A percentile compares a stretch with the other conserved stretches of the same genome.
Conservation (phyloP, 805 yeast genomes). For the Lachancea nothofagi region DNA sequence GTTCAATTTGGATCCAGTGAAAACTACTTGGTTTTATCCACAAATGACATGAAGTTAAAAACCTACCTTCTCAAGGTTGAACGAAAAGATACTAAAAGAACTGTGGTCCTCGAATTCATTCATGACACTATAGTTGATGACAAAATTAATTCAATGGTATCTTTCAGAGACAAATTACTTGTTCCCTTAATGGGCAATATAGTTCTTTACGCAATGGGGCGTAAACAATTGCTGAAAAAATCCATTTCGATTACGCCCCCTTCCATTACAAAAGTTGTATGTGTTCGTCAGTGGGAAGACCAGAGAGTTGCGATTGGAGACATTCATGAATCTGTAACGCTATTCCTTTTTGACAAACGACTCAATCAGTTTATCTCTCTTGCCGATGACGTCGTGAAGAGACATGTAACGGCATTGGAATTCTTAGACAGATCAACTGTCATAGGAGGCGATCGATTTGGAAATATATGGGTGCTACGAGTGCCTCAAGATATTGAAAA, state of each 20-base stretch:
- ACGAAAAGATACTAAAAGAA: constrained; percentile 23
- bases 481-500: constrained; percentile 46
- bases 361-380: constrained; percentile 52
- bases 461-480: constrained; percentile 67
- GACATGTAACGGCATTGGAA: constrained; percentile 58
- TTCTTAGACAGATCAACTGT: constrained; percentile 71
- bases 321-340: constrained; percentile 56
- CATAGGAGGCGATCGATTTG: constrained; percentile 82
- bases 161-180: constrained; percentile 56
- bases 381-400: constrained; percentile 60
- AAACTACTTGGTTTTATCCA: constrained; percentile 43
- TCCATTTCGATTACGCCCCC: constrained; percentile 42
- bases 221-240: constrained; percentile 70
- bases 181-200: constrained; percentile 51
- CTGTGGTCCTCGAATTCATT: constrained; percentile 39
- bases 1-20: constrained; percentile 24
- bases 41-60: constrained; percentile 21
- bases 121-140: constrained; percentile 57
- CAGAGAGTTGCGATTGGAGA: constrained; percentile 67
- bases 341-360: constrained; percentile 45
- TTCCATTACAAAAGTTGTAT: constrained; percentile 45
- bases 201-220: constrained; percentile 67
- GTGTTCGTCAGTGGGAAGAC: constrained; percentile 47
- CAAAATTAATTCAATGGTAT: constrained; percentile 43
- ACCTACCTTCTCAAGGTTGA: constrained; percentile 20